A percentile compares a stretch with the other conserved stretches of the same genome.
phyloP scores from a whole-genome alignment of 208 protist genomes.

The Acanthamoeba royreba region DNA sequence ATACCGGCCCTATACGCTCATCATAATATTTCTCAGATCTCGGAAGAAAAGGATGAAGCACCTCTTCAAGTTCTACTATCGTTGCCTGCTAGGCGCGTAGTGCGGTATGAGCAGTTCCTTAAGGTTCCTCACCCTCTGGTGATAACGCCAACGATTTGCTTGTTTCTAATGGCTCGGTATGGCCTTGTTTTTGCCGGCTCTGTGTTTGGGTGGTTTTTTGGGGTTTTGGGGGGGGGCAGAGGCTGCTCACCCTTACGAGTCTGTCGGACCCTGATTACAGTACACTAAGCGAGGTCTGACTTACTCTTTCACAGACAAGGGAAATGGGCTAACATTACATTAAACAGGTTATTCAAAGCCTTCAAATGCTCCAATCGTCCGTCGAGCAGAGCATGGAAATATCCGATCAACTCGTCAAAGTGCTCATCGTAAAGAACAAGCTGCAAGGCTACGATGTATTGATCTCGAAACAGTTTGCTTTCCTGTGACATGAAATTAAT shows the following conservation, averaged over 20 bases:
- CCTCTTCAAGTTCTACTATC: not conserved
- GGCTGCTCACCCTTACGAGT: not conserved
- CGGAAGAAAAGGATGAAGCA: not conserved
- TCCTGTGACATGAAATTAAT: too few relatives aligned
- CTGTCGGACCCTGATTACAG: not conserved
- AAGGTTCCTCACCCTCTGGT: not conserved
- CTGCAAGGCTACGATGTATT: not conserved
- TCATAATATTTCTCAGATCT: not conserved
- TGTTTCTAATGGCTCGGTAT: too few relatives aligned
- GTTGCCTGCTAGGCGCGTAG: not conserved
- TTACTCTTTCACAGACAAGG: not conserved
- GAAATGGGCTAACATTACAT: not conserved
- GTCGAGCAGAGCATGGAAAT: constrained; percentile 32
- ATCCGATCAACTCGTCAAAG: not conserved
- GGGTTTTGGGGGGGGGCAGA: not conserved
- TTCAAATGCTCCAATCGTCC: not conserved
- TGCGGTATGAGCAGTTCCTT: not conserved
- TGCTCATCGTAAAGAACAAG: constrained; percentile 7
- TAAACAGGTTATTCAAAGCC: not conserved
- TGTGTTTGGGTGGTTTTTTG: too few relatives aligned
- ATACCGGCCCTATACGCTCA: too few relatives aligned
- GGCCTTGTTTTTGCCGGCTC: too few relatives aligned
- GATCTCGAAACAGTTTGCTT: not conserved
- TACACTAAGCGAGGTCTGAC: not conserved
- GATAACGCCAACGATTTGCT: too few relatives aligned